phyloP scores from a whole-genome alignment of 2,329 filamentous ascomycete species.

The Diaporthe vaccinii region DNA sequence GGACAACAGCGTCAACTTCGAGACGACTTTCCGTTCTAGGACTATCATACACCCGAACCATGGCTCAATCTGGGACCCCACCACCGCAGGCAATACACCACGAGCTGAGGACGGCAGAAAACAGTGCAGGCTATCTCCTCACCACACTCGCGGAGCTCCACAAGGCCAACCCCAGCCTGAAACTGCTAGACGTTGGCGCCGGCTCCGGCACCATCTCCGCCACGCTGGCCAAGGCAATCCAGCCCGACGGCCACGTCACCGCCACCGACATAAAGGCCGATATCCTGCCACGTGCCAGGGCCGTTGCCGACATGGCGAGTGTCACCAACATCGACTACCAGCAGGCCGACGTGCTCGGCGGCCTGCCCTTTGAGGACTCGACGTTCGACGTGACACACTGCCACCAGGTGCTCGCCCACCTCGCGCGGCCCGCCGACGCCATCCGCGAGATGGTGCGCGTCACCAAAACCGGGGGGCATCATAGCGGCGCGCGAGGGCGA shows the following conservation, averaged over 20 bases:
- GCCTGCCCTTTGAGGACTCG: slow-evolving; percentile 48
- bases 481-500: slow-evolving; percentile 52
- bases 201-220: slow-evolving; percentile 63
- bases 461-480: slow-evolving; percentile 47
- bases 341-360: slow-evolving; percentile 48
- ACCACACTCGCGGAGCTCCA: slow-evolving; percentile 45
- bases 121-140: slow-evolving; percentile 47
- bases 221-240: slow-evolving; percentile 56
- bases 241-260: slow-evolving; percentile 56
- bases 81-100: slow-evolving; percentile 35
- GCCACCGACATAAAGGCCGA: slow-evolving; percentile 58
- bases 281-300: slow-evolving; percentile 56
- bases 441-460: slow-evolving; percentile 51
- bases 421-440: slow-evolving; percentile 45
- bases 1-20: neutral
- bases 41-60: neutral
- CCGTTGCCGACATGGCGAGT: slow-evolving; percentile 52
- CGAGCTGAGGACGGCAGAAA: slow-evolving; percentile 35
- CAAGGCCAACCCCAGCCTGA: slow-evolving; percentile 44
- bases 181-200: slow-evolving; percentile 61
- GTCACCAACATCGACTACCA: slow-evolving; percentile 47
- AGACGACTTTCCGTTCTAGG: neutral
- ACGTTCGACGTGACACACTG: slow-evolving; percentile 49
- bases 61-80: neutral
- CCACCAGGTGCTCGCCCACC: slow-evolving; percentile 49